Percentiles rank a stretch among this genome's conserved stretches.
Evolutionary conservation across 495 filamentous ascomycete species (phyloP).

Genomic region (Lepraria neglecta): DNA sequence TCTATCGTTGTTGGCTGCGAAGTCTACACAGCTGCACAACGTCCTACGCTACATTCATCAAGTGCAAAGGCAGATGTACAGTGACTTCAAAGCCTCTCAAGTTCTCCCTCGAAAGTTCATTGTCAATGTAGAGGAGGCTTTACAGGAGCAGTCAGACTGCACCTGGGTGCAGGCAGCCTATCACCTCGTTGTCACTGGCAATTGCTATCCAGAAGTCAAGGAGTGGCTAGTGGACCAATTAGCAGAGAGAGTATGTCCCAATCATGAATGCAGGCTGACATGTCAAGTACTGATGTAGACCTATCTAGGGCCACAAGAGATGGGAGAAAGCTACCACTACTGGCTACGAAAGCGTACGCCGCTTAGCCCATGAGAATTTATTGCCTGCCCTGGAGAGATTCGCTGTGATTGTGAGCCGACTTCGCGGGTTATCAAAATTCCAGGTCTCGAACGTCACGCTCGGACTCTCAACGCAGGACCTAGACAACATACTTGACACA

Average conservation of each 20-base stretch:
- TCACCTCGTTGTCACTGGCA: slow-evolving; percentile 78
- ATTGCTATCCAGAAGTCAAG: slow-evolving; percentile 65
- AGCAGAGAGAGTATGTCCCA: slow-evolving; percentile 62
- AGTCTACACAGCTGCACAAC: slow-evolving; percentile 81
- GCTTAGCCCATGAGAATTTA: slow-evolving; percentile 76
- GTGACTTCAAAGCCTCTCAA: slow-evolving; percentile 74
- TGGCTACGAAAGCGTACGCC: slow-evolving; percentile 70
- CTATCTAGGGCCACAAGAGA: slow-evolving; percentile 73
- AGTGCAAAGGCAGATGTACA: slow-evolving; percentile 63
- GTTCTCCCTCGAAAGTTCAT: slow-evolving; percentile 75
- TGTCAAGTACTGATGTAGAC: slow-evolving; percentile 23
- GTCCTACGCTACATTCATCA: slow-evolving; percentile 75
- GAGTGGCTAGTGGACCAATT: slow-evolving; percentile 90
- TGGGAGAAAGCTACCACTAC: slow-evolving; percentile 83
- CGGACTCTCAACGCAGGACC: slow-evolving; percentile 53
- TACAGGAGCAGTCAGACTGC: slow-evolving; percentile 51
- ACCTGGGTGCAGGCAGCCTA: slow-evolving; percentile 71
- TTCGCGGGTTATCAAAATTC: slow-evolving; percentile 82
- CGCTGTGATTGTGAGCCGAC: slow-evolving; percentile 69
- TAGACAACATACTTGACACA: slow-evolving; percentile 61
- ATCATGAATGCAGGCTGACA: background rate
- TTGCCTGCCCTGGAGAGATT: slow-evolving; percentile 81
- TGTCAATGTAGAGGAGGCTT: slow-evolving; percentile 61
- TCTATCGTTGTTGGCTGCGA: slow-evolving; percentile 73
- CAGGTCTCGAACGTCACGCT: slow-evolving; percentile 60